Conservation (phyloP, 805 yeast species). For the Brettanomyces anomalus region DNA sequence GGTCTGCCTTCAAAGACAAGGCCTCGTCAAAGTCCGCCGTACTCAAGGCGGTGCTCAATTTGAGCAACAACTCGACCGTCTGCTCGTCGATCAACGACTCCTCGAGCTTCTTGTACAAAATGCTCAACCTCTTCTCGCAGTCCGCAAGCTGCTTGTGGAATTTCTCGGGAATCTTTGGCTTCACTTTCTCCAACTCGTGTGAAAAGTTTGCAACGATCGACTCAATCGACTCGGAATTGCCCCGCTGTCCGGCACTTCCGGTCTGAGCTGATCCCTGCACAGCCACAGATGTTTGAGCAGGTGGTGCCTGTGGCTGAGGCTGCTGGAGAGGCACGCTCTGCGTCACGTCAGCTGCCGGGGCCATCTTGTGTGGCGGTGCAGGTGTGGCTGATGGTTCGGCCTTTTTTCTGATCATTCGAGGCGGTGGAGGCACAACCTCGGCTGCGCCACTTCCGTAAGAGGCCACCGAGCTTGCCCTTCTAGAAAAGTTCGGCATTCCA, state of each 20-base stretch:
- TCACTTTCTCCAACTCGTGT: constrained; percentile 47
- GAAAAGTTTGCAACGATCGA: constrained; percentile 53
- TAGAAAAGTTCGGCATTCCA: constrained; percentile 3
- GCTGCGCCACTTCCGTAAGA: not conserved
- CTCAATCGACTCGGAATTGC: constrained; percentile 52
- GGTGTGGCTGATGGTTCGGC: constrained; percentile 5
- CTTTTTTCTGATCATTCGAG: constrained; percentile 14
- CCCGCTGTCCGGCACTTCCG: constrained; percentile 45
- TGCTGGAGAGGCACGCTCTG: constrained; percentile 7
- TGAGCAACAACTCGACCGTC: constrained; percentile 44
- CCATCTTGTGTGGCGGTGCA: constrained; percentile 9
- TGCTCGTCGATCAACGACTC: constrained; percentile 16
- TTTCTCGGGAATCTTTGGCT: constrained; percentile 68
- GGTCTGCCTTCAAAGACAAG: constrained; percentile 39
- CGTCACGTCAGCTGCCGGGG: constrained; percentile 10
- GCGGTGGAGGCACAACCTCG: constrained; percentile 22
- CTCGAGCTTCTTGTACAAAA: constrained; percentile 71
- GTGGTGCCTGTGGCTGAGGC: constrained; percentile 21
- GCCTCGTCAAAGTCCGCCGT: constrained; percentile 54
- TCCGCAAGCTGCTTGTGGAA: constrained; percentile 67
- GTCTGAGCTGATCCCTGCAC: too few species aligned
- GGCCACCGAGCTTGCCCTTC: not conserved
- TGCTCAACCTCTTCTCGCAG: constrained; percentile 70
- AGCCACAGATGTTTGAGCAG: constrained; percentile 7
- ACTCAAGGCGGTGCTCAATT: constrained; percentile 41